Evolutionary conservation across 2,329 filamentous ascomycete genomes (phyloP), one percentile per base, ranked within the genome.

Genomic region (Apiospora hydei): DNA sequence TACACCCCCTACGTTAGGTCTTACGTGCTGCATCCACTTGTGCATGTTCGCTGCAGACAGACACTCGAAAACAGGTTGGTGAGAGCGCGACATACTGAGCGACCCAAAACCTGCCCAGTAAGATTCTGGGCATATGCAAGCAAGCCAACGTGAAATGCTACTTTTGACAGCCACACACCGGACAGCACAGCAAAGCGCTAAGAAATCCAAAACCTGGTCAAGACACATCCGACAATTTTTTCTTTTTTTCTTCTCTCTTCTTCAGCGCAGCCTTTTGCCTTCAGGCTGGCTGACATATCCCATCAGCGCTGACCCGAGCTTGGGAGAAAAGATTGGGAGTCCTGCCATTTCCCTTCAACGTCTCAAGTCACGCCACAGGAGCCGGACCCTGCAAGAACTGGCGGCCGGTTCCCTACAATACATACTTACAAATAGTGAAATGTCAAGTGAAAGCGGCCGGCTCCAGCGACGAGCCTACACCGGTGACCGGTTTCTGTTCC

Each of bases 331-430:
- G 5, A 10, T n/a, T 10, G 34, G 34, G 34, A 34, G 34, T 64
- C 57, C 34, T 61, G 53, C 53, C 21, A 61, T 64, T 64, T 64
- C 57, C 30, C 57, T 64, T 64, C 34, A 41, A 64, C 57, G 57
- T 64, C 57, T 64, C 57, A 41, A 24, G 34, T 64, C 57, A 64
- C 38, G 57, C 57, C 57, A 64, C 57, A 38, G 34, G 34, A 64
- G 34, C 13, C 34, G 18, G 34, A 41, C 34, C 30, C 57, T 41
- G 44, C 44, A 21, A n/a, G 30, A 10, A 8, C 18, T 38, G 57
- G 57, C 57, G 57, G 26, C n/a, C 10, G 38, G 41, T 43, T 43
- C 41, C 41, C 13, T 53, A 38, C 26, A 30, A 30, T 30, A 30
- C 26, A n/a, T n/a, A n/a, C n/a, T 41, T 43, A 13, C 41, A 30